Percentiles rank a stretch among this genome's conserved stretches.
Conservation (phyloP, 2,329 filamentous ascomycete genomes). For the Hymenotorrendiella dingleyae region DNA sequence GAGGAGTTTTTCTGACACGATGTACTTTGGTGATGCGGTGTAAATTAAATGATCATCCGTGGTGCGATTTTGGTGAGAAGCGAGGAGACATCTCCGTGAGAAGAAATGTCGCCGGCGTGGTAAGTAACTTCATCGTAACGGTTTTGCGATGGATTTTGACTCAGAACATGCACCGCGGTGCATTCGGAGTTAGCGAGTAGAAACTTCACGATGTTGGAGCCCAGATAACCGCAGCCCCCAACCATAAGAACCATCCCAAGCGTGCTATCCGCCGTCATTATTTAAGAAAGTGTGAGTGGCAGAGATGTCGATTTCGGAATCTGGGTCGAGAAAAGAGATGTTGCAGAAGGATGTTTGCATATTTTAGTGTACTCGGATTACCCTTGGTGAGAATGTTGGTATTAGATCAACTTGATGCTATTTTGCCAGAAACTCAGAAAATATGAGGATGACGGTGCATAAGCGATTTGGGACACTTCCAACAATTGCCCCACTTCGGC, state of each 20-base stretch:
- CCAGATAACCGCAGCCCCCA: slow-evolving; percentile 33
- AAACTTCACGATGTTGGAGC: slow-evolving; percentile 27
- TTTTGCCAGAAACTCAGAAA: too few species aligned
- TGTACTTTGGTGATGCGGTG: slow-evolving; percentile 26
- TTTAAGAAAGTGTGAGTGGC: not conserved
- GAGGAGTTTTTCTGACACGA: slow-evolving; percentile 19
- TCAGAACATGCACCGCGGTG: too few species aligned
- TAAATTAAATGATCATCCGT: slow-evolving; percentile 28
- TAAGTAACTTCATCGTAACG: slow-evolving; percentile 24
- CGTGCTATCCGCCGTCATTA: not conserved
- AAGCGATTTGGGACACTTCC: too few species aligned
- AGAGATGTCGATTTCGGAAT: not conserved
- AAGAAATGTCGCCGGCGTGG: slow-evolving; percentile 24
- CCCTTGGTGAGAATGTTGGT: too few species aligned
- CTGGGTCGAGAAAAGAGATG: too few species aligned
- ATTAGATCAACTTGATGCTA: too few species aligned
- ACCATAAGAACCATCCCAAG: slow-evolving; percentile 21
- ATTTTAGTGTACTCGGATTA: too few species aligned
- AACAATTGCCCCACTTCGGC: too few species aligned
- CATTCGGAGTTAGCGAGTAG: slow-evolving; percentile 22
- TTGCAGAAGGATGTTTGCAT: too few species aligned
- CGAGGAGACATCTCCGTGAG: slow-evolving; percentile 10
- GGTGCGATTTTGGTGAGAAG: slow-evolving; percentile 26
- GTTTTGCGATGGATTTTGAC: slow-evolving; percentile 25
- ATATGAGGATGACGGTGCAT: too few species aligned